A percentile compares a stretch with the other conserved stretches of the same genome.
These are phyloP conservation scores for Fraxinus latifolia DNA, from an alignment of 305 asterid species.

Conservation along the genomic window DNA sequence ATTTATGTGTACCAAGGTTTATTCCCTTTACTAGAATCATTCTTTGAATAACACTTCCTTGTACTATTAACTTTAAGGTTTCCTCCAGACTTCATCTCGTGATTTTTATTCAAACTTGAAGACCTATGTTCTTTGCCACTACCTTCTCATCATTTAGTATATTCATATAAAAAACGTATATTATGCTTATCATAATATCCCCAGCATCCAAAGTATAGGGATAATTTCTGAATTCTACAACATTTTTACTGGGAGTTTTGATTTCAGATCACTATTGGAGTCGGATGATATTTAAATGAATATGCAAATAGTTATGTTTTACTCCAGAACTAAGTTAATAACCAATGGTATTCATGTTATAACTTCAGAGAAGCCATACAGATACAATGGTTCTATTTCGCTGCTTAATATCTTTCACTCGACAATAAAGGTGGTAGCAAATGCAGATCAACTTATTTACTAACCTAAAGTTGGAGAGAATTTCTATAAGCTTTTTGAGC, in stretches of 20 bases:
- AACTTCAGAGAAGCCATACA: slow-evolving; percentile 3
- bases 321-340: not conserved
- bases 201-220: not conserved
- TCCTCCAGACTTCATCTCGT: not conserved
- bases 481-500: slow-evolving; percentile 63
- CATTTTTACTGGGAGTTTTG: not conserved
- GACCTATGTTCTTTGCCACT: not conserved
- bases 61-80: not conserved
- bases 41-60: not conserved
- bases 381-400: not conserved
- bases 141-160: not conserved
- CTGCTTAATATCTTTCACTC: not conserved
- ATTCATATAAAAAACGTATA: not conserved
- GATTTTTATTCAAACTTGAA: not conserved
- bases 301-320: not conserved
- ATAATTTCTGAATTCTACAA: not conserved
- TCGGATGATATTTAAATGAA: not conserved
- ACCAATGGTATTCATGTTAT: not conserved
- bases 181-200: not conserved
- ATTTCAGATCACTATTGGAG: not conserved
- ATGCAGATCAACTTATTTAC: slow-evolving; percentile 24
- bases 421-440: slow-evolving; percentile 8
- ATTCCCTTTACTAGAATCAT: not conserved
- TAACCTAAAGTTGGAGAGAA: slow-evolving; percentile 74
- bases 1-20: not conserved